Percentiles rank a stretch among this genome's conserved stretches.
These are phyloP conservation scores for Delphinella strobiligena DNA, from an alignment of 2,329 filamentous ascomycete species.

Conservation along the genomic window DNA sequence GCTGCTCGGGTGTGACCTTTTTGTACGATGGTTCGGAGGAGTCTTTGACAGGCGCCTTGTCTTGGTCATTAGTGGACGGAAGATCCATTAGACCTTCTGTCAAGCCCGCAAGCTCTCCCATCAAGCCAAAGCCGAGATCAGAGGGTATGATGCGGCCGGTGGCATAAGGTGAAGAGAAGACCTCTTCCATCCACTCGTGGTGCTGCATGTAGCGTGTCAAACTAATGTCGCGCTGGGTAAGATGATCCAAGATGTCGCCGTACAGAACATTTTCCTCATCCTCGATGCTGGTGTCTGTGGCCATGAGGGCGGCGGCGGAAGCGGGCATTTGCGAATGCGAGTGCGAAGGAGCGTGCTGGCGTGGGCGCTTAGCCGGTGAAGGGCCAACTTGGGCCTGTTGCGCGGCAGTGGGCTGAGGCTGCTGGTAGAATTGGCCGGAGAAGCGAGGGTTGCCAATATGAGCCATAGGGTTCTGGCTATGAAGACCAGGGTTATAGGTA, in stretches of 20 bases:
- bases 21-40: conserved; percentile 1
- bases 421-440: conserved; percentile 11
- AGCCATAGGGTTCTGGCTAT: conserved; percentile 10
- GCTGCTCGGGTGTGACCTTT: conserved; percentile 60
- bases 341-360: conserved; percentile 25
- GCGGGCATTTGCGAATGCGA: conserved; percentile 29
- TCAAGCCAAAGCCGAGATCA: conserved; percentile 69
- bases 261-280: conserved; percentile 83
- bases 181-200: conserved; percentile 98
- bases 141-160: conserved; percentile 76
- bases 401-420: conserved; percentile 1
- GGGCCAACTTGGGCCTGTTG: conserved; percentile 19
- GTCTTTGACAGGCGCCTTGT: conserved; percentile 20
- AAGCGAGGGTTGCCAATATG: conserved; percentile 12
- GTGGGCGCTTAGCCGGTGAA: conserved; percentile 34
- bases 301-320: conserved; percentile 26
- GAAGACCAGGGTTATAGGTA: conserved; percentile 2
- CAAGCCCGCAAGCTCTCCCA: conserved; percentile 65
- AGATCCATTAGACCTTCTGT: conserved; percentile 77
- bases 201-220: conserved; percentile 81
- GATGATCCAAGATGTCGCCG: conserved; percentile 79
- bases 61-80: conserved; percentile 21
- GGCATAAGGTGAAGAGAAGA: conserved; percentile 80
- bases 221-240: conserved; percentile 84
- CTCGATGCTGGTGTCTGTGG: conserved; percentile 48